These are phyloP conservation scores for Pisolithus sp. DNA, from an alignment of 768 basidiomycete species.

Conservation along the genomic window DNA sequence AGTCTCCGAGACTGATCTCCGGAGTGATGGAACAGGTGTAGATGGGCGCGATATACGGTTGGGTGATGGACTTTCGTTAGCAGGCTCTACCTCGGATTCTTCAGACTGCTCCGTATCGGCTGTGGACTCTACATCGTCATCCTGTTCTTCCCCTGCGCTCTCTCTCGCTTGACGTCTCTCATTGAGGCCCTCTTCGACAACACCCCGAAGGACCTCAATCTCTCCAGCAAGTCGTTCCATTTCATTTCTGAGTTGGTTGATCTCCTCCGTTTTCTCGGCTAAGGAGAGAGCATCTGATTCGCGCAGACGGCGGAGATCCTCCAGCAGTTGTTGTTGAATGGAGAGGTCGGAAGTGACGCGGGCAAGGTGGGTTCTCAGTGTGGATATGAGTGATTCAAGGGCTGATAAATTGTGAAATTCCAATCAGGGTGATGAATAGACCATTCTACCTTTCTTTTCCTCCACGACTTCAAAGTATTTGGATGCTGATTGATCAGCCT, in stretches of 20 bases:
- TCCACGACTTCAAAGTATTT: constrained; percentile 75
- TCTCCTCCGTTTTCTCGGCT: constrained; percentile 57
- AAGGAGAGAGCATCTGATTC: constrained; percentile 56
- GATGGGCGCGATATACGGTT: background rate
- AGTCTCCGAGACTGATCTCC: background rate
- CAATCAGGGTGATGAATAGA: background rate
- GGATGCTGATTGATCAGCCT: constrained; percentile 32
- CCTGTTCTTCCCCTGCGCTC: constrained; percentile 10
- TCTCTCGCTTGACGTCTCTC: constrained; percentile 60
- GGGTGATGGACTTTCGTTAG: constrained; percentile 1
- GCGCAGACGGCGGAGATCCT: constrained; percentile 55
- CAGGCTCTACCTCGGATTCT: constrained; percentile 12
- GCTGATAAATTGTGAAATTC: constrained; percentile 38
- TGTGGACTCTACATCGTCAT: constrained; percentile 1
- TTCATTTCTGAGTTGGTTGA: constrained; percentile 61
- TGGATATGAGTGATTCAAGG: constrained; percentile 70
- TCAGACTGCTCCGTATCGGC: background rate
- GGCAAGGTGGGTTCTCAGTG: constrained; percentile 67
- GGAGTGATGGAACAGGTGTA: background rate
- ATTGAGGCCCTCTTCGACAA: constrained; percentile 81
- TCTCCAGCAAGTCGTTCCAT: constrained; percentile 80
- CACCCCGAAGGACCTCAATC: constrained; percentile 78
- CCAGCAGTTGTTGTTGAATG: constrained; percentile 64
- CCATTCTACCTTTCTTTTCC: constrained; percentile 79
- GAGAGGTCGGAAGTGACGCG: constrained; percentile 76